These are phyloP conservation scores for Pseudognaphalium luteoalbum DNA, from an alignment of 129 eudicot genomes.

Conservation along the genomic window DNA sequence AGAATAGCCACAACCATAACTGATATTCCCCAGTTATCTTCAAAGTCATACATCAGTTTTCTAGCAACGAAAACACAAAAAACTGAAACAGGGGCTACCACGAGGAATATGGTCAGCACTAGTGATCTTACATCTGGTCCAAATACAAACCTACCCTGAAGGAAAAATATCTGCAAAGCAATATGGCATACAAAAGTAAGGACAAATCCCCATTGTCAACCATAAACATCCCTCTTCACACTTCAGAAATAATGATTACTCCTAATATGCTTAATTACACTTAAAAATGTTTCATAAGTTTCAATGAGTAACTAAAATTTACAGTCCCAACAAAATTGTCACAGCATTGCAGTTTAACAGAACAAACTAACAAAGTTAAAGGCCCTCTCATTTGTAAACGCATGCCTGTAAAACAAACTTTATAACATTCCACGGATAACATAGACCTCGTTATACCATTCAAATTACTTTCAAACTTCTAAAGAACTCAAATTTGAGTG, in stretches of 20 bases:
- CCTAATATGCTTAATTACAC: slow-evolving; percentile 15
- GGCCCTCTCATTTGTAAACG: not conserved
- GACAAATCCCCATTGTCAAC: not conserved
- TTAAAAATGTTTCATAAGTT: slow-evolving; percentile 6
- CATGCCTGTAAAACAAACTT: slow-evolving; percentile 7
- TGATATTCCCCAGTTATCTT: slow-evolving; percentile 63
- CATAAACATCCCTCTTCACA: slow-evolving; percentile 3
- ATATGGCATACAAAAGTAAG: slow-evolving; percentile 16
- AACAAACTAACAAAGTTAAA: slow-evolving; percentile 19
- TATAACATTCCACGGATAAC: not conserved
- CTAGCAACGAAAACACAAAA: slow-evolving; percentile 92
- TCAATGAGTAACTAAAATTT: not conserved
- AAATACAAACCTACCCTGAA: slow-evolving; percentile 85
- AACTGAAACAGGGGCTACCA: slow-evolving; percentile 74
- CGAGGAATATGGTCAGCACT: slow-evolving; percentile 81
- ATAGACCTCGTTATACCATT: not conserved
- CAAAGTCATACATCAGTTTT: slow-evolving; percentile 67
- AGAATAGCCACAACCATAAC: slow-evolving; percentile 71
- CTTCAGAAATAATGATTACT: not conserved
- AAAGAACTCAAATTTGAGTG: not conserved
- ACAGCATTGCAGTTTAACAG: not conserved
- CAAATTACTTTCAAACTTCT: not conserved
- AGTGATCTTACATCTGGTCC: slow-evolving; percentile 98
- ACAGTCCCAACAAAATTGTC: slow-evolving; percentile 16
- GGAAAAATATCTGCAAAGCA: slow-evolving; percentile 76